phyloP scores from a whole-genome alignment of 2,329 filamentous ascomycete species.

The Penicillium glabrum region DNA sequence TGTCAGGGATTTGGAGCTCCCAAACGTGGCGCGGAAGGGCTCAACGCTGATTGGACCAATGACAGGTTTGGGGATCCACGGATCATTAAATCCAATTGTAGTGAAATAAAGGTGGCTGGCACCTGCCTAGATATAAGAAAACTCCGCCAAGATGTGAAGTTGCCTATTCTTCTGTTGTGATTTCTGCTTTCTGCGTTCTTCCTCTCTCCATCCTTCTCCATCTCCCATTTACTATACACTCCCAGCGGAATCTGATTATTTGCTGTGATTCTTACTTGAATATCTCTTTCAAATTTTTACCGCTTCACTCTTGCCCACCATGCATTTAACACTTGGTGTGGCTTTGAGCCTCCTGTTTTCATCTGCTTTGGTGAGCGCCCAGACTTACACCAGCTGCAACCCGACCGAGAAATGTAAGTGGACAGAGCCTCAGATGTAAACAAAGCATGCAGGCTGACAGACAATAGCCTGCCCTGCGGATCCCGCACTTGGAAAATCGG shows the following conservation, averaged over 20 bases:
- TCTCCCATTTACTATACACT: neutral
- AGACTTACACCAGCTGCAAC: slow-evolving; percentile 48
- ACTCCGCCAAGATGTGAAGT: slow-evolving; percentile 3
- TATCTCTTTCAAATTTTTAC: neutral
- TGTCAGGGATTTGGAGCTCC: neutral
- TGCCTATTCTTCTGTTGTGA: slow-evolving; percentile 7
- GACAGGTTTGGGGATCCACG: slow-evolving; percentile 11
- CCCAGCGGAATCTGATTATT: neutral
- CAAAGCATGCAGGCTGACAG: slow-evolving; percentile 3
- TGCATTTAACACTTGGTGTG: slow-evolving; percentile 32
- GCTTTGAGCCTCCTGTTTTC: slow-evolving; percentile 29
- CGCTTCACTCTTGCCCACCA: slow-evolving; percentile 17
- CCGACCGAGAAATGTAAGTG: slow-evolving; percentile 40
- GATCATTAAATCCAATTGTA: slow-evolving; percentile 9
- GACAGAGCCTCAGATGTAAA: neutral
- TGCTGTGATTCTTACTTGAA: neutral
- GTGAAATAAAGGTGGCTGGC: slow-evolving; percentile 24
- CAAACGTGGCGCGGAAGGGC: slow-evolving; percentile 5
- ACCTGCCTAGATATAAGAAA: slow-evolving; percentile 6
- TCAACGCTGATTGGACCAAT: slow-evolving; percentile 8
- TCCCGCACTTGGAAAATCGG: slow-evolving; percentile 78
- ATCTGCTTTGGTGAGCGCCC: slow-evolving; percentile 33
- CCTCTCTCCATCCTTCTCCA: slow-evolving; percentile 1
- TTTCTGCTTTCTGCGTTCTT: neutral
- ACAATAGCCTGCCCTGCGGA: slow-evolving; percentile 66